A percentile compares a stretch with the other conserved stretches of the same genome.
Conservation (phyloP, 2,329 filamentous ascomycete species). For the Simplicillium aogashimaense region DNA sequence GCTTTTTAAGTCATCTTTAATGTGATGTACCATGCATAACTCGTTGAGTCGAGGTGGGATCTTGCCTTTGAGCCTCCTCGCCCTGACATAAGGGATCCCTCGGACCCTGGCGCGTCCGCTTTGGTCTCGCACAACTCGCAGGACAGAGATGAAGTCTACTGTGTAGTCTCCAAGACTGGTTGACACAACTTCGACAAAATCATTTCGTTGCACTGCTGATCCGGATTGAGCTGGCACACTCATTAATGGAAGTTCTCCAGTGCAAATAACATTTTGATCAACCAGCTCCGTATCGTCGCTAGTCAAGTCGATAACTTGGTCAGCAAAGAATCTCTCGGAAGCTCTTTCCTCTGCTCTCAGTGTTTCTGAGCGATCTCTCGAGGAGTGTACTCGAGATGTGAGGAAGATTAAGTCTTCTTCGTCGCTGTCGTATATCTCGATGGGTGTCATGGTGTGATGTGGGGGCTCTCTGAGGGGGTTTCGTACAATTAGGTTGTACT, state of each 20-base stretch:
- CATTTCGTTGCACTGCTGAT: constrained; percentile 10
- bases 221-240: constrained; percentile 5
- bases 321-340: constrained; percentile 4
- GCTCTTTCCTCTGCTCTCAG: no score
- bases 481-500: no score
- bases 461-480: no score
- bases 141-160: constrained; percentile 30
- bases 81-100: constrained; percentile 27
- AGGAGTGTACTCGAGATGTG: no score
- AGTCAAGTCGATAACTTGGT: constrained; percentile 24
- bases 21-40: constrained; percentile 24
- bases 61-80: constrained; percentile 21
- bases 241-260: constrained; percentile 14
- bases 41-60: constrained; percentile 31
- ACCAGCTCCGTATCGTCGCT: constrained; percentile 11
- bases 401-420: neutral
- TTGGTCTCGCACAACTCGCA: constrained; percentile 23
- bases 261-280: constrained; percentile 6
- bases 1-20: constrained; percentile 26
- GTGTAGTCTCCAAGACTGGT: constrained; percentile 12
- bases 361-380: no score
- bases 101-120: constrained; percentile 18
- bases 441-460: no score
- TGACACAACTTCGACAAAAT: constrained; percentile 18
- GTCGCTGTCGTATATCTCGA: constrained; percentile 6